Evolutionary conservation across 257 asterid species (phyloP).

Genomic region (Solanum dulcamara): DNA sequence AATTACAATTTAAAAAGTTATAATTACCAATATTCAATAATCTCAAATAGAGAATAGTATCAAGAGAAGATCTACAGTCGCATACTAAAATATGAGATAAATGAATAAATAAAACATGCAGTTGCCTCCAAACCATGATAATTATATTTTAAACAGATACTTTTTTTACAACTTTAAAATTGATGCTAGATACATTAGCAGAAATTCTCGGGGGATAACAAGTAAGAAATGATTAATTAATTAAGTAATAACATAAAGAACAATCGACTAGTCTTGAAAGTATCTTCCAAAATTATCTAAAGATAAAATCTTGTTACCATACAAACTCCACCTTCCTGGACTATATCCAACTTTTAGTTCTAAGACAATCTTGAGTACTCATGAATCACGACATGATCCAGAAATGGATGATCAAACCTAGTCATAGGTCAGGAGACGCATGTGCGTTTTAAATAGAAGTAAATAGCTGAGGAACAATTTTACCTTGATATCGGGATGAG

Average conservation of each 20-base stretch:
- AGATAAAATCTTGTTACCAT: neutral
- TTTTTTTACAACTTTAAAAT: no score
- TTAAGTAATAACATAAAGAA: neutral
- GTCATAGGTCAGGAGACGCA: neutral
- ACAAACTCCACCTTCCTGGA: neutral
- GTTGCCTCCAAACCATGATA: no score
- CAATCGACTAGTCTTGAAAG: neutral
- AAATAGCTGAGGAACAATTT: neutral
- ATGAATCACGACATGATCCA: neutral
- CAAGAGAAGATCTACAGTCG: no score
- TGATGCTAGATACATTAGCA: no score
- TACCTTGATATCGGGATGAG: slow-evolving; percentile 96
- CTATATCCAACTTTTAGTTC: neutral
- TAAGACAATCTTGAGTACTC: neutral
- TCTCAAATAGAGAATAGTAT: no score
- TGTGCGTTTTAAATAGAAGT: neutral
- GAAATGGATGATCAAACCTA: neutral
- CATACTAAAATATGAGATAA: no score
- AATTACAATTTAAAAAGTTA: neutral
- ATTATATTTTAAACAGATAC: no score
- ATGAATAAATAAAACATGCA: no score
- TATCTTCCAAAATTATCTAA: neutral
- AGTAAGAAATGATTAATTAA: neutral
- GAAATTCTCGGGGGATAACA: no score
- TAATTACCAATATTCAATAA: neutral